Evolutionary conservation across 495 filamentous ascomycete genomes (phyloP), one percentile per base, ranked within the genome.

Genomic region (Podospora anserina): DNA sequence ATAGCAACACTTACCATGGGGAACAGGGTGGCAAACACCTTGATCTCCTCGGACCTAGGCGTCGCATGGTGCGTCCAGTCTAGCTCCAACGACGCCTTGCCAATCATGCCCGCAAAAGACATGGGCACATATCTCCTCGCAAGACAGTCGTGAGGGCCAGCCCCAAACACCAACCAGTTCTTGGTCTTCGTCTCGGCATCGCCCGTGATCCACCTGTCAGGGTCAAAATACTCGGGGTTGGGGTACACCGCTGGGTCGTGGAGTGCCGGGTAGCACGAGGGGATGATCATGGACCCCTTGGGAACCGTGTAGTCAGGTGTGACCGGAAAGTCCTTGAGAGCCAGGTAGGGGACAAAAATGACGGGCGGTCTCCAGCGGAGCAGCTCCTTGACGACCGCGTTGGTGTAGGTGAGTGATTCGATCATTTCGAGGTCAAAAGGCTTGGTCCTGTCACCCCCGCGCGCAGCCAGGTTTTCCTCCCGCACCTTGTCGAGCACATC

Each of bases 161-260:
- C 94, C 66, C 94, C 94, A 72, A 97, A 97, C 34, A 97, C 93
- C 49, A 97, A 83, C 87, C 90, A 97, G 81, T 97, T 97, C 88
- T 96, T 97, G 70, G 87, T 90, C 78, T 91, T 86, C 67, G 80
- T 77, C 77, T 97, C 94, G 2, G 94, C 93, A 70, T 88, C 89
- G 65, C 94, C 94, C 19, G 87, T 87, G 72, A 94, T 89, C 88
- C 93, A 97, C 65, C 94, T 88, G 63, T 97, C 94, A 0, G 78
- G 80, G 67, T 88, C 80, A 68, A 85, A 88, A 7, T 59, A 66
- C 0, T 77, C 69, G 16, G 77, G 70, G 13, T 77, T 69, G 7
- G 70, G 56, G 60, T 74, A 77, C 23, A 75, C 68, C 5, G 57
- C 72, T 44, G 30, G 74, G 64, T 61, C 77, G 61, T 65, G 80